Evolutionary conservation across 129 eudicot species (phyloP), one percentile per base, ranked within the genome.

Genomic region (Flaveria trinervia): DNA sequence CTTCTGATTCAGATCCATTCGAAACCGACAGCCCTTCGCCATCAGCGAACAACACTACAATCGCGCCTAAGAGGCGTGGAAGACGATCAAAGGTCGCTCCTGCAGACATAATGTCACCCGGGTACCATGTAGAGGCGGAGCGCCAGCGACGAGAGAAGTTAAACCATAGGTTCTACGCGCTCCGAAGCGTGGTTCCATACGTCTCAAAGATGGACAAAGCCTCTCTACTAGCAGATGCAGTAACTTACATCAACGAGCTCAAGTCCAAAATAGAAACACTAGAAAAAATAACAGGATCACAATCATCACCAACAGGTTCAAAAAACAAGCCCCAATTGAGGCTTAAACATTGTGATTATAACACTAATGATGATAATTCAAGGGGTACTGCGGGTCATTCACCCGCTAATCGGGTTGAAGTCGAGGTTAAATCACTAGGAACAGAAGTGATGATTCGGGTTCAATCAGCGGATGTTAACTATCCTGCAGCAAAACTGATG

Each of bases 161-260:
- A 9, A 89, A 89, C 71, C 73, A 70, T 6, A 80, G 82, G 12
- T 89, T 89, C 65, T 89, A 84, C 28, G 93, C 88, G 2, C 87
- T 89, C 4, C 62, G 93, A 12, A 79, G 88, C 2, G 90, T 82
- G 15, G 93, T 89, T 36, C 90, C 93, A 0, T 76, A 79, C 51
- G 93, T 89, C n/a, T 74, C 93, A 2, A 84, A 77, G 57, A 89
- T 89, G 93, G 90, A 89, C 79, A 89, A 79, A 49, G 93, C 93
- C 1, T 89, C 93, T 33, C 22, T 89, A 7, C 68, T 89, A 9
- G 77, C 86, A 0, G 93, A 89, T 70, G 85, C 93, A 1, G 88
- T 86, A 33, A 61, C 87, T 1, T 89, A 89, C 78, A 89, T 89
- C 71, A 82, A 84, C 5, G 85, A 86, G 28, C 89, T 89, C n/a